A percentile compares a stretch with the other conserved stretches of the same genome.
phyloP scores from a whole-genome alignment of 805 yeast species.

The Myxozyma vanderwaltii region DNA sequence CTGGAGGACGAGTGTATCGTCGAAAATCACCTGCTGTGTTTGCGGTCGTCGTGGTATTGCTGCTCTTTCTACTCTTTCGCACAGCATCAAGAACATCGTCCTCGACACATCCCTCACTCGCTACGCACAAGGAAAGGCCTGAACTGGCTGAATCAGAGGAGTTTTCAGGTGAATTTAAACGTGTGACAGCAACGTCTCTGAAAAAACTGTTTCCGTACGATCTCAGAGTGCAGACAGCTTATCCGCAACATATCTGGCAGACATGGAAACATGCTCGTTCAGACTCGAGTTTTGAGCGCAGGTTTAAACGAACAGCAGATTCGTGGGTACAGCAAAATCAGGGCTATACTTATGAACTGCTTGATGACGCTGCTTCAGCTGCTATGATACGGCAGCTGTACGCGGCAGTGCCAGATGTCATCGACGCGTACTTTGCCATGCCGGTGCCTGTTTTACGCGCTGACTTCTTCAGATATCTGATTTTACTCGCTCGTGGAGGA shows the following conservation, averaged over 20 bases:
- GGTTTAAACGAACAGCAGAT: slow-evolving; percentile 53
- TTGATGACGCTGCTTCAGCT: slow-evolving; percentile 68
- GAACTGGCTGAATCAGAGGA: slow-evolving; percentile 1
- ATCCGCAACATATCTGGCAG: slow-evolving; percentile 89
- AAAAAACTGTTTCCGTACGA: slow-evolving; percentile 77
- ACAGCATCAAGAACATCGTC: background rate
- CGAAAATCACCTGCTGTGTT: slow-evolving; percentile 10
- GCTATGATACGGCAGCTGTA: slow-evolving; percentile 60
- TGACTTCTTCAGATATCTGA: slow-evolving; percentile 88
- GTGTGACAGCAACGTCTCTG: slow-evolving; percentile 53
- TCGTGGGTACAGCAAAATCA: slow-evolving; percentile 64
- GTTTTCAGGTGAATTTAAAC: slow-evolving; percentile 40
- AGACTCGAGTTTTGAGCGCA: slow-evolving; percentile 58
- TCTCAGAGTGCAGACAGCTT: slow-evolving; percentile 48
- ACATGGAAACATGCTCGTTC: slow-evolving; percentile 78
- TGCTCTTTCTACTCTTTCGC: slow-evolving; percentile 12
- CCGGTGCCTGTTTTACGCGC: slow-evolving; percentile 86
- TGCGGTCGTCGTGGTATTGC: slow-evolving; percentile 7
- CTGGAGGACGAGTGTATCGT: slow-evolving; percentile 5
- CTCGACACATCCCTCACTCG: slow-evolving; percentile 1
- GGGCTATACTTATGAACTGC: slow-evolving; percentile 67
- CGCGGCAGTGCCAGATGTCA: slow-evolving; percentile 72
- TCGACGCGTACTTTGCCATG: slow-evolving; percentile 70
- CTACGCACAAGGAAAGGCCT: background rate
- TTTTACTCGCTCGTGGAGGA: slow-evolving; percentile 89